Base-by-base conservation (phyloP, 805 yeast genomes). In the Helenozyma baotianmanensis region DNA sequence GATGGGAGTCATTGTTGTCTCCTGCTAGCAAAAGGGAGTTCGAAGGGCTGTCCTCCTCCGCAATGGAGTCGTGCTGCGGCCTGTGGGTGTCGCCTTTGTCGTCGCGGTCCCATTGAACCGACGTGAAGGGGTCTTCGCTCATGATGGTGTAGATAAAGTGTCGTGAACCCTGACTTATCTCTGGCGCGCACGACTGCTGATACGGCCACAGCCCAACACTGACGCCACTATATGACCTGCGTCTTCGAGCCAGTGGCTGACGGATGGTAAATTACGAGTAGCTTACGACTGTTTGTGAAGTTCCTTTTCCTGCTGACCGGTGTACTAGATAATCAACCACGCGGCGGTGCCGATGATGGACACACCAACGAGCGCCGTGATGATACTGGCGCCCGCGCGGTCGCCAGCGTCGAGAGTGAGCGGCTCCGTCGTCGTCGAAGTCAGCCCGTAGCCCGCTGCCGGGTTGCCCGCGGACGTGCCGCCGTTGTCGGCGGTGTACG, bases 321-420 rank as follows among this genome's bases (percentile, higher is more conserved):
- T n/a, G n/a, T n/a, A n/a, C 15, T 31, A 41, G 14, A 45, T 29
- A 21, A 46, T 39, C 31, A 46, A 35, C 48, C 50, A 44, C 25
- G 38, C 48, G 9, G 42, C 45, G 5, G 51, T 40, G 17, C 49
- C 51, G 14, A 47, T 28, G n/a, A 47, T 37, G 9, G 51, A 45
- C 14, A 38, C 49, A 14, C 49, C 51, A 4, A 47, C 30, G 5
- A 86, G 57, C 0, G 89, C 94, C 0, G 98, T 90, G 26, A 86
- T 57, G 14, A 89, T 65, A 29, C 94, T 95, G 1, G 97, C 96
- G 30, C 97, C 97, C 2, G 87, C 96, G 48, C 71, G 35, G 22
- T 46, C 51, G 24, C 32, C 38, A 9, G 42, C 18, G 16, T 21
- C 27, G 29, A 46, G 33, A n/a, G 21, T 22, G n/a, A 46, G 43